A percentile compares a stretch with the other conserved stretches of the same genome.
These are phyloP conservation scores for Myxozyma sirexii DNA, from an alignment of 805 yeast genomes.

Conservation along the genomic window DNA sequence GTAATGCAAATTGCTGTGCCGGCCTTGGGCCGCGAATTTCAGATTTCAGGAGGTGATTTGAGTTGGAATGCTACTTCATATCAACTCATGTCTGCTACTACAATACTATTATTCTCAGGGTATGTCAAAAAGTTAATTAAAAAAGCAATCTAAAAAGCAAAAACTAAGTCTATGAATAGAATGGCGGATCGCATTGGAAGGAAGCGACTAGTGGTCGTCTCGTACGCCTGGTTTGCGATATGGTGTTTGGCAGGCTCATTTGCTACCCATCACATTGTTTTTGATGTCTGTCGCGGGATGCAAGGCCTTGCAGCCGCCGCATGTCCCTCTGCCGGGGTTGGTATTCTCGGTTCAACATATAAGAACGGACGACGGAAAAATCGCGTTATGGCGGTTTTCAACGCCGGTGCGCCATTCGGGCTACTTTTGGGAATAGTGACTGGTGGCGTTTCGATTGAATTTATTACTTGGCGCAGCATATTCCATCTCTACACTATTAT, in stretches of 20 bases:
- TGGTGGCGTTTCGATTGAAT: slow-evolving; percentile 50
- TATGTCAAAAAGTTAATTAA: neutral
- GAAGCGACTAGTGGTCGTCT: slow-evolving; percentile 45
- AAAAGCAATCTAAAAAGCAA: neutral
- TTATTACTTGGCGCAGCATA: slow-evolving; percentile 49
- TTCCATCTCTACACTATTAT: slow-evolving; percentile 49
- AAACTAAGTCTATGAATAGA: slow-evolving; percentile 23
- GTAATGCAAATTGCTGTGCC: slow-evolving; percentile 46
- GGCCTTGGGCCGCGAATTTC: slow-evolving; percentile 44
- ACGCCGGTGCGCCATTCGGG: slow-evolving; percentile 56
- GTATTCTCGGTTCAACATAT: slow-evolving; percentile 50
- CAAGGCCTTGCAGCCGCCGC: slow-evolving; percentile 52
- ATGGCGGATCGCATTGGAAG: slow-evolving; percentile 53
- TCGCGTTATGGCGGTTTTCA: slow-evolving; percentile 42
- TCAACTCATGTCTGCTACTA: slow-evolving; percentile 50
- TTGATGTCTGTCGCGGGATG: slow-evolving; percentile 50
- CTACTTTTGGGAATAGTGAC: slow-evolving; percentile 48
- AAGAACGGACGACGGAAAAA: slow-evolving; percentile 46
- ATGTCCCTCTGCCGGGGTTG: slow-evolving; percentile 53
- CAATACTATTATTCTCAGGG: slow-evolving; percentile 49
- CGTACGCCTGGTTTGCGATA: slow-evolving; percentile 43
- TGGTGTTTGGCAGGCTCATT: slow-evolving; percentile 45
- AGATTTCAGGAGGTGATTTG: slow-evolving; percentile 47
- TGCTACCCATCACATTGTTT: slow-evolving; percentile 39
- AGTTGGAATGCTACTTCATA: slow-evolving; percentile 51